phyloP scores from a whole-genome alignment of 1,284 basidiomycete species.

The Apiotrichum domesticum region DNA sequence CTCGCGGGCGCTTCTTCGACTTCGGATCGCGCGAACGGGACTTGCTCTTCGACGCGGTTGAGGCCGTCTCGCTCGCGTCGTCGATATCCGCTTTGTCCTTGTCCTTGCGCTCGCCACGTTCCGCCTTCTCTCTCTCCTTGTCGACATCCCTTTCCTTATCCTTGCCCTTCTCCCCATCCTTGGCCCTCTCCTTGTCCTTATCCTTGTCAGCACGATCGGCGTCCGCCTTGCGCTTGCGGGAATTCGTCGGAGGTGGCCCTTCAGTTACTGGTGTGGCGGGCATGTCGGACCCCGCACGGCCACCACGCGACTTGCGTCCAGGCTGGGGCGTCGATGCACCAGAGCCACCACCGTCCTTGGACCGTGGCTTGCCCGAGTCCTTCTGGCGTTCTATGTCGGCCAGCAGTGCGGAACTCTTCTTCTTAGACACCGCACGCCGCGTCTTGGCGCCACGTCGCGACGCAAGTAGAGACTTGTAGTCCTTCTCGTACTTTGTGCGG shows the following conservation, averaged over 20 bases:
- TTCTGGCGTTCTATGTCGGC: conserved; percentile 35
- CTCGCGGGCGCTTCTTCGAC: conserved; percentile 33
- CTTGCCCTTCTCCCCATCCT: neutral
- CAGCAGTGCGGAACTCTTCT: conserved; percentile 39
- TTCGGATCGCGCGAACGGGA: conserved; percentile 23
- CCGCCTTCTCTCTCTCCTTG: neutral
- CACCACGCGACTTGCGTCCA: conserved; percentile 3
- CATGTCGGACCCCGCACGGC: conserved; percentile 3
- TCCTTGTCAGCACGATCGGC: conserved; percentile 2
- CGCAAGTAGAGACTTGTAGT: conserved; percentile 60
- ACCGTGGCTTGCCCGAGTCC: conserved; percentile 10
- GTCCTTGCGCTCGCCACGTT: neutral
- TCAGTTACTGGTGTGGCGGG: conserved; percentile 8
- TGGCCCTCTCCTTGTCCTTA: conserved; percentile 4
- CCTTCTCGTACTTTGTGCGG: conserved; percentile 84
- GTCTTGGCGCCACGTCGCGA: conserved; percentile 52
- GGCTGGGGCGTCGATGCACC: conserved; percentile 9
- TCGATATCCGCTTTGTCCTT: neutral
- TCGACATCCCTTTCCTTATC: neutral
- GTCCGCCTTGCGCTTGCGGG: conserved; percentile 11
- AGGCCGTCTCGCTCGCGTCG: conserved; percentile 25
- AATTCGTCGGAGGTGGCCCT: conserved; percentile 1
- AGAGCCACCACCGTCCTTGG: conserved; percentile 3
- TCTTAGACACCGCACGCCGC: conserved; percentile 51
- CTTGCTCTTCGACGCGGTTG: conserved; percentile 20